Percentiles rank a stretch among this genome's conserved stretches.
phyloP scores from a whole-genome alignment of 441 rosid species.

The Flueggea neowawraea region DNA sequence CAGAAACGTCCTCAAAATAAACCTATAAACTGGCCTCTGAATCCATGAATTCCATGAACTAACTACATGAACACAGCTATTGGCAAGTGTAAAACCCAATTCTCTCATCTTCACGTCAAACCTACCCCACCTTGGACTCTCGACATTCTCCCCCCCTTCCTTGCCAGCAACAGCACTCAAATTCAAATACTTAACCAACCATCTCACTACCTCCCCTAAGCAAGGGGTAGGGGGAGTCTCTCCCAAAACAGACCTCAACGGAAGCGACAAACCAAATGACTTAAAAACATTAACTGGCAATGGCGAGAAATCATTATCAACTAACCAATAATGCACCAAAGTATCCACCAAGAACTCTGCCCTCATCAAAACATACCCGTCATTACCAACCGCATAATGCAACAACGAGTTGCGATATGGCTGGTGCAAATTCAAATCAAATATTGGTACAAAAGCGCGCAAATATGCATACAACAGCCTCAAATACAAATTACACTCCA shows the following conservation, averaged over 20 bases:
- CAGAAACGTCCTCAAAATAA: slow-evolving; percentile 70
- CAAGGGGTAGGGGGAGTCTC: slow-evolving; percentile 73
- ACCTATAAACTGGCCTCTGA: slow-evolving; percentile 80
- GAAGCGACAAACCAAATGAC: slow-evolving; percentile 59
- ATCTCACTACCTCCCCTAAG: slow-evolving; percentile 72
- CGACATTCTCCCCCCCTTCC: slow-evolving; percentile 33
- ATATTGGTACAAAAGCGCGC: slow-evolving; percentile 70
- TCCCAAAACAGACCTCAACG: slow-evolving; percentile 44
- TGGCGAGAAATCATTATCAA: slow-evolving; percentile 92
- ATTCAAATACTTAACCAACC: slow-evolving; percentile 79
- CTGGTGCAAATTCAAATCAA: slow-evolving; percentile 57
- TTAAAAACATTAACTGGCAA: slow-evolving; percentile 48
- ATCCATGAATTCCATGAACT: slow-evolving; percentile 66
- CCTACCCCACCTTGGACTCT: slow-evolving; percentile 43
- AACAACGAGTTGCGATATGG: slow-evolving; percentile 74
- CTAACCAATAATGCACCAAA: slow-evolving; percentile 80
- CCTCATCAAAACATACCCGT: slow-evolving; percentile 45
- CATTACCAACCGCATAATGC: slow-evolving; percentile 58
- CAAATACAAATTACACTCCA: slow-evolving; percentile 61
- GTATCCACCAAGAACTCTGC: slow-evolving; percentile 78
- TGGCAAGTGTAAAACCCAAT: background rate
- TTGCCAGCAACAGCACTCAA: slow-evolving; percentile 42
- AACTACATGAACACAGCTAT: slow-evolving; percentile 22
- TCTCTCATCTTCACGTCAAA: slow-evolving; percentile 39
- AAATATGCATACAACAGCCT: slow-evolving; percentile 68